Percentiles rank a stretch among this genome's conserved stretches.
Evolutionary conservation across 2,329 filamentous ascomycete species (phyloP).

Genomic region (Cladosporium sp.): DNA sequence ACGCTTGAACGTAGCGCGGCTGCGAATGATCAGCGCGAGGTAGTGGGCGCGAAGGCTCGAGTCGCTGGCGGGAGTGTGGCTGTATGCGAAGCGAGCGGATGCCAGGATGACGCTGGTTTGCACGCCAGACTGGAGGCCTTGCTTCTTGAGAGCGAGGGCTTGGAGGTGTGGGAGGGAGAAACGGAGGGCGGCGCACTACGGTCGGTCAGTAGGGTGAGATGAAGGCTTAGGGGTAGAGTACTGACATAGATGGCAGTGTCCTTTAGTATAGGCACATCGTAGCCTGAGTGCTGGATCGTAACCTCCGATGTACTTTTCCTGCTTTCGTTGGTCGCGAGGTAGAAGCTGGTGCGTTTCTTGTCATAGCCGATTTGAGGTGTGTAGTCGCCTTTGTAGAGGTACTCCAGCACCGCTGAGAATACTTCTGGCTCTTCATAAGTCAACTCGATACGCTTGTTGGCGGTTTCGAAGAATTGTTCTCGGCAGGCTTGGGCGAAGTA

Average conservation of each 20-base stretch:
- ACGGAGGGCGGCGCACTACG: slow-evolving; percentile 68
- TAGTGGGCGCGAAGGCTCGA: slow-evolving; percentile 89
- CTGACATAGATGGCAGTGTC: slow-evolving; percentile 76
- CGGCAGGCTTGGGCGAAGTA: slow-evolving; percentile 66
- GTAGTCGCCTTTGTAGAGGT: slow-evolving; percentile 91
- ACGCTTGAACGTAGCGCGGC: slow-evolving; percentile 80
- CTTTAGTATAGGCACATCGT: slow-evolving; percentile 66
- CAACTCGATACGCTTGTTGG: slow-evolving; percentile 65
- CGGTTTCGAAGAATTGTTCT: slow-evolving; percentile 56
- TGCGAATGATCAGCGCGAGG: slow-evolving; percentile 84
- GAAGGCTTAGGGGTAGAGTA: slow-evolving; percentile 18
- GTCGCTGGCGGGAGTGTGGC: slow-evolving; percentile 80
- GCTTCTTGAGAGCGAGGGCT: slow-evolving; percentile 77
- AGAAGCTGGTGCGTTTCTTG: slow-evolving; percentile 73
- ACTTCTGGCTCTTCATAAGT: slow-evolving; percentile 84
- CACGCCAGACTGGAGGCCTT: slow-evolving; percentile 79
- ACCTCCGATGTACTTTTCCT: slow-evolving; percentile 47
- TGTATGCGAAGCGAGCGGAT: slow-evolving; percentile 84
- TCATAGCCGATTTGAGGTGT: slow-evolving; percentile 77
- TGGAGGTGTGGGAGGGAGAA: slow-evolving; percentile 82
- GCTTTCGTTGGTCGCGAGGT: slow-evolving; percentile 59
- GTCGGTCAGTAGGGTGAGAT: not conserved
- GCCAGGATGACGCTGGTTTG: slow-evolving; percentile 78
- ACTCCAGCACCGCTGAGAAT: slow-evolving; percentile 85
- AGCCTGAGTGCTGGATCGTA: not conserved